Base-by-base conservation (phyloP, 345 rosid genomes). In the Eutrema japonicum region DNA sequence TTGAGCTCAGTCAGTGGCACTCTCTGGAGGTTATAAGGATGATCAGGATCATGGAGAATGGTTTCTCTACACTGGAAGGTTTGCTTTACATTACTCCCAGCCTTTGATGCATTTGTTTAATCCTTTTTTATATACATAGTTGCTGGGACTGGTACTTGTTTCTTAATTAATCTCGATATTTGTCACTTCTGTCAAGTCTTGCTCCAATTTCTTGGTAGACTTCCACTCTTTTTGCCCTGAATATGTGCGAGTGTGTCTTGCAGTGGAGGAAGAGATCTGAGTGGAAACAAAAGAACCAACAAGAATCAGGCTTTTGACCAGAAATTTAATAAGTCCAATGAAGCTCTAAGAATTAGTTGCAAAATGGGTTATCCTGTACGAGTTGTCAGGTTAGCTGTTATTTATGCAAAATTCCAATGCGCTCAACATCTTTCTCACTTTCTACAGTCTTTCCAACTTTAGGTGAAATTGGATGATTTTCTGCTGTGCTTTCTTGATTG, bases 201-300 rank as follows among this genome's bases (percentile, higher is more conserved):
- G 1, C 22, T 64, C 42, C 6, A 9, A 18, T 13, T 27, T 29
- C 11, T 29, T 32, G 13, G 7, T 22, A 43, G 7, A 8, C 22
- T 30, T 12, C 1, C 12, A 46, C 54, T 64, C 7, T 29, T 40
- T 33, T 10, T 36, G 12, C 0, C 41, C 42, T 33, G 50, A 64
- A 52, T 56, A 10, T 67, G 66, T 66, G 60, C 26, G 56, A 51
- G 38, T 55, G 71, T 66, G 33, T 37, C n/a, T 57, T 59, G 55
- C 78, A 92, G 98, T 41, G 96, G 96, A 45, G 98, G 98, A 49
- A 82, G 93, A 43, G 93, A 93, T 64, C 85, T 90, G 6, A 87
- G 83, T 9, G 87, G 93, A 0, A 92, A 92, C 74, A 92, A 80
- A 48, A 73, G 93, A 16, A 88, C 95, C 6, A 88, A 81, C 73